These are phyloP conservation scores for Penicillium crustosum DNA, from an alignment of 2,329 filamentous ascomycete genomes.

Conservation along the genomic window DNA sequence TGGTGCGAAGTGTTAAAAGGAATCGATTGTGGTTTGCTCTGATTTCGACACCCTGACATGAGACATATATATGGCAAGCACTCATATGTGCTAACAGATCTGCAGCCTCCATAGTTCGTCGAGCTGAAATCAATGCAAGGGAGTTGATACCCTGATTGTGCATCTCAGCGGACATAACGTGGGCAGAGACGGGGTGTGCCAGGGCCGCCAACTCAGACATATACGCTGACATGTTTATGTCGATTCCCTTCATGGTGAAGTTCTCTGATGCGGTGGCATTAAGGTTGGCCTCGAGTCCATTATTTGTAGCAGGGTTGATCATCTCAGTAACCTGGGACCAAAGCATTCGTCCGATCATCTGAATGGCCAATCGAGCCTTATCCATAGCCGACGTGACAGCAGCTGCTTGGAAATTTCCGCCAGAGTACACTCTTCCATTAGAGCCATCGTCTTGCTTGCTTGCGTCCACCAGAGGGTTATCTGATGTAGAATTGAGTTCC, in stretches of 20 bases:
- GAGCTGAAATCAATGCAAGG: constrained; percentile 59
- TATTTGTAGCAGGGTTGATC: constrained; percentile 60
- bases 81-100: constrained; percentile 58
- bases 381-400: constrained; percentile 65
- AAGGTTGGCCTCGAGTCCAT: constrained; percentile 64
- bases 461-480: constrained; percentile 63
- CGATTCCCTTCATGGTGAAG: constrained; percentile 64
- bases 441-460: constrained; percentile 9
- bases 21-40: constrained; percentile 34
- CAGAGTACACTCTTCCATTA: constrained; percentile 54
- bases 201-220: constrained; percentile 63
- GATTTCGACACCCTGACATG: constrained; percentile 61
- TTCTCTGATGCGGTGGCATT: constrained; percentile 56
- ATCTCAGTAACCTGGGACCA: constrained; percentile 64
- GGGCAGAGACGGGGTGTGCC: constrained; percentile 60
- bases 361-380: constrained; percentile 53
- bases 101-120: constrained; percentile 57
- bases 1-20: constrained; percentile 2
- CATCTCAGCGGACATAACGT: constrained; percentile 67
- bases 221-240: constrained; percentile 65
- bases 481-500: constrained; percentile 67
- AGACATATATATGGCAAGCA: constrained; percentile 54
- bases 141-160: constrained; percentile 67
- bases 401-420: constrained; percentile 68
- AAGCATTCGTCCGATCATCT: constrained; percentile 62